Base-by-base conservation (phyloP, 805 yeast species). In the Priceomyces medius region DNA sequence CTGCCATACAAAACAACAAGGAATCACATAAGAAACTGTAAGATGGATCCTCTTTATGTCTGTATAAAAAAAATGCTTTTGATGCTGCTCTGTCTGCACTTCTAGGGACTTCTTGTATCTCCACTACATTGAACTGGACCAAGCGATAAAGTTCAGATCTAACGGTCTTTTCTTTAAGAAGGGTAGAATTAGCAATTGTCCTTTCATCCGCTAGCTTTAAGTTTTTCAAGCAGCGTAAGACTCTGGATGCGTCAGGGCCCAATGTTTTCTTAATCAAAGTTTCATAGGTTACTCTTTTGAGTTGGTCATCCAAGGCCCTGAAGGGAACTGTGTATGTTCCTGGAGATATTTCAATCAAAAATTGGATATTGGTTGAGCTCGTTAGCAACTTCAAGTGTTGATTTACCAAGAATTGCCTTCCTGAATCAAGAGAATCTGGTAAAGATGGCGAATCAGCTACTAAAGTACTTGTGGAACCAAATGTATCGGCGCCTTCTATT, bases 101-200 rank as follows among this genome's bases (percentile, higher is more conserved):
- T 54, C 91, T 79, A 9, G 98, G 97, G 20, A 93, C 85, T 65
- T 93, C 99, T 63, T 91, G 98, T 27, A 90, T 75, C 57, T 91
- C 96, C 14, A 90, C 68, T 14, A 86, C 76, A 46, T 90, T 88
- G 48, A 80, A 73, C 40, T 76, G 77, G 20, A 86, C 76, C 40
- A 93, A 66, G 24, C 78, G 76, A 35, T 84, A 77, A 33, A 89
- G 66, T 33, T 84, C 80, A 29, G 82, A 80, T 42, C 97, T 74
- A 7, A 89, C 85, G 27, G 81, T 85, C 45, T 77, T 79, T 44
- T 88, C 95, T 49, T 80, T 86, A 62, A 93, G 73, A 39, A 93
- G 64, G 1, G 93, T 91, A 12, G 78, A 61, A 39, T 85, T 82
- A 28, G 88, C 79, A 38, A 93, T 76, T 14, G 83, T 71, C 55